Evolutionary conservation across 768 basidiomycete genomes (phyloP).

Genomic region (Amanita pseudoporphyria): DNA sequence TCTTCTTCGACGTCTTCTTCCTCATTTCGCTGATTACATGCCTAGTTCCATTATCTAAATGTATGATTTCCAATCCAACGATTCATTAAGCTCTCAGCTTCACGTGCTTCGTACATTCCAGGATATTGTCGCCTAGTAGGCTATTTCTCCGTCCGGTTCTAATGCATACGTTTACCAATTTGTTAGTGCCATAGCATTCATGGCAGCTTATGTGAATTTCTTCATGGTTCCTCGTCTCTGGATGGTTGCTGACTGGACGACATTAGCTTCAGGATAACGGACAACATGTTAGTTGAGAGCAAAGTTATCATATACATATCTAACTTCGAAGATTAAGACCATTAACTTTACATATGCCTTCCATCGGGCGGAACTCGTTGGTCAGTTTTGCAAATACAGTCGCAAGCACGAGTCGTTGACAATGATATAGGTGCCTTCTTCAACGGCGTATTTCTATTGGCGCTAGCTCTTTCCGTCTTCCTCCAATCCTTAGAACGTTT

Average conservation of each 20-base stretch:
- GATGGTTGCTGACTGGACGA: neutral
- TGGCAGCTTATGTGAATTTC: conserved; percentile 36
- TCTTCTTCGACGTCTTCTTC: conserved; percentile 1
- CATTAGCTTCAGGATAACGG: conserved; percentile 33
- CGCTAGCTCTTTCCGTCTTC: conserved; percentile 42
- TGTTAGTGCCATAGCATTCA: conserved; percentile 34
- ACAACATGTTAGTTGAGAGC: conserved; percentile 26
- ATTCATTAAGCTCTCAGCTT: neutral
- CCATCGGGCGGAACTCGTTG: conserved; percentile 46
- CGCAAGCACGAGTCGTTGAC: neutral
- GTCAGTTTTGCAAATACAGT: conserved; percentile 19
- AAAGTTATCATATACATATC: neutral
- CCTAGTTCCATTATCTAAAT: conserved; percentile 46
- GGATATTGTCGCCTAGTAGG: conserved; percentile 41
- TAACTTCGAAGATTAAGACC: conserved; percentile 22
- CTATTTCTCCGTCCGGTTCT: neutral
- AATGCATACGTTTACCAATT: neutral
- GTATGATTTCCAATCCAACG: conserved; percentile 20
- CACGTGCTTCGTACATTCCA: conserved; percentile 10
- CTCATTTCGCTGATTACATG: conserved; percentile 8
- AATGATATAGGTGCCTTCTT: conserved; percentile 36
- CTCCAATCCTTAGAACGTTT: conserved; percentile 46
- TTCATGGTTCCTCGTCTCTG: neutral
- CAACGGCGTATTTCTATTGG: conserved; percentile 44
- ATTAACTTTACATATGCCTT: conserved; percentile 45